phyloP scores from a whole-genome alignment of 2,329 filamentous ascomycete species.

The Trichoderma brevicompactum region DNA sequence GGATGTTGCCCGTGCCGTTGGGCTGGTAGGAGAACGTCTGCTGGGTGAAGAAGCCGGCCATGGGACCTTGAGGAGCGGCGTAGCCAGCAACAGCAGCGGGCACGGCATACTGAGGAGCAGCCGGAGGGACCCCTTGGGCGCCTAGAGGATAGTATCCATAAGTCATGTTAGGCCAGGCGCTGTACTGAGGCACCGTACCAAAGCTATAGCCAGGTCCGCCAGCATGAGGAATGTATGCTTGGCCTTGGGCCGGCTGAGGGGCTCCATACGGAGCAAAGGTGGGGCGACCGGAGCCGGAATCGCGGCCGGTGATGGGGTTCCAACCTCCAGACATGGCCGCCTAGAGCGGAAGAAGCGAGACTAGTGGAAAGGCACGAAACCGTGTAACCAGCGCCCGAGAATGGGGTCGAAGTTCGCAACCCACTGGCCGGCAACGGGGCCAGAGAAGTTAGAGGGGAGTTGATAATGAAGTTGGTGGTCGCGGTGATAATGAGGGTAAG shows the following conservation, averaged over 20 bases:
- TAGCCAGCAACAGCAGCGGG: constrained; percentile 12
- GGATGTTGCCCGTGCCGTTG: constrained; percentile 44
- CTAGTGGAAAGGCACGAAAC: constrained; percentile 27
- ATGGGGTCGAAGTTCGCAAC: constrained; percentile 40
- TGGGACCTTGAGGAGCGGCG: constrained; percentile 3
- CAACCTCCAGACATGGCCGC: constrained; percentile 46
- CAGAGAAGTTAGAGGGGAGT: constrained; percentile 35
- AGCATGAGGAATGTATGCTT: constrained; percentile 45
- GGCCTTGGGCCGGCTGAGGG: constrained; percentile 42
- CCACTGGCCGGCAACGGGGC: constrained; percentile 44
- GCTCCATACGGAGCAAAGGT: constrained; percentile 42
- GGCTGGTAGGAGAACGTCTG: constrained; percentile 44
- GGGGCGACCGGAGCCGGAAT: constrained; percentile 42
- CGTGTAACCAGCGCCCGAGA: constrained; percentile 43
- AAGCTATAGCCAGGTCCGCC: constrained; percentile 45
- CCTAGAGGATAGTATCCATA: constrained; percentile 37
- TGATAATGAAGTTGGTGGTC: not conserved
- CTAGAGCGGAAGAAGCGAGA: not conserved
- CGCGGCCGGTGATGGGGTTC: constrained; percentile 48
- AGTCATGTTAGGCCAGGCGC: constrained; percentile 35
- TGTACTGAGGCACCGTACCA: constrained; percentile 35
- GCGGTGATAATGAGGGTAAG: too few relatives aligned
- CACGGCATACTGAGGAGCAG: constrained; percentile 11
- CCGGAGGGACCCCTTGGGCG: constrained; percentile 20
- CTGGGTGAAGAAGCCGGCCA: constrained; percentile 36